These are phyloP conservation scores for Fallopia convolvulus DNA, from an alignment of 148 eudicot genomes.

Conservation along the genomic window DNA sequence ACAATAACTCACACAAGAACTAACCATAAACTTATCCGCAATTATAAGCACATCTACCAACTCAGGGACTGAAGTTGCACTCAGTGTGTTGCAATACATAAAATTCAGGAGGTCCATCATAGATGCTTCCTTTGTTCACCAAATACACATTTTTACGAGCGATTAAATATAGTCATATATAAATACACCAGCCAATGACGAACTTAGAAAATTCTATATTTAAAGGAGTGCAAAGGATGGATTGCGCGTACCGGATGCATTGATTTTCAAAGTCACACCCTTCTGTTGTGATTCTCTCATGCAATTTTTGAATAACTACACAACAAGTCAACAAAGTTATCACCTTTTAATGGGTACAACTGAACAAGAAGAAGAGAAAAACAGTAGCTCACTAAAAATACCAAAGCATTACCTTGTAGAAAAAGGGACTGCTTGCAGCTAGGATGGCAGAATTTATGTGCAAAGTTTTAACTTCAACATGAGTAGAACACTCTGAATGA, in stretches of 20 bases:
- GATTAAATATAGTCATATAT: no score
- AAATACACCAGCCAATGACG: no score
- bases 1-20: conserved; percentile 66
- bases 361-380: not conserved
- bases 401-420: conserved; percentile 53
- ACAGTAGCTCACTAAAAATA: not conserved
- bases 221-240: no score
- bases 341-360: not conserved
- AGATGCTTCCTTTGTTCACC: conserved; percentile 59
- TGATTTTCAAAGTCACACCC: conserved; percentile 51
- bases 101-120: conserved; percentile 68
- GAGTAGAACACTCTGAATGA: no score
- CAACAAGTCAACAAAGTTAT: not conserved
- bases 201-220: no score
- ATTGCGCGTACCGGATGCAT: not conserved
- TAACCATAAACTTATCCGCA: conserved; percentile 75
- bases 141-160: not conserved
- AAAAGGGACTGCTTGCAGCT: conserved; percentile 93
- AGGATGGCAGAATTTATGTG: conserved; percentile 90
- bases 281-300: conserved; percentile 94
- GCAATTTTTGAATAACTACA: conserved; percentile 79
- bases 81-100: conserved; percentile 59
- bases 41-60: conserved; percentile 66
- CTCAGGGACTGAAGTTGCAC: conserved; percentile 40
- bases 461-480: not conserved